Evolutionary conservation across 345 rosid genomes (phyloP), one percentile per base, ranked within the genome.

Genomic region (Clausena lansium): DNA sequence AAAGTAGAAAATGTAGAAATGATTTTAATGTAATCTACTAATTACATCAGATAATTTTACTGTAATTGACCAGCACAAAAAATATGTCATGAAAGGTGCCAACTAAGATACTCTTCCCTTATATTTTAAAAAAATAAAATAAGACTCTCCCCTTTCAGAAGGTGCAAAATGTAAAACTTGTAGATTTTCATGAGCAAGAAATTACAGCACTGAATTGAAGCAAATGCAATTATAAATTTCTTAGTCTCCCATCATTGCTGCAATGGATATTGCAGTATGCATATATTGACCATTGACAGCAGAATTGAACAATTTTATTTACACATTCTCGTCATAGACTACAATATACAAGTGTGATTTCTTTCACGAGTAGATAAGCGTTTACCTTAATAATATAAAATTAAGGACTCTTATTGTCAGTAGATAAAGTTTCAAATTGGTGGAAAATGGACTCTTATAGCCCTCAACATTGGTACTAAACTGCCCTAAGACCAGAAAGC

Each of bases 1-100:
- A 79, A 67, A 81, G 82, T 80, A 62, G 60, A 76, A 50, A 30
- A 30, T 5, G 54, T 55, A 62, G 13, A 55, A n/a, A 36, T 41
- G 20, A 15, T 52, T 52, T 64, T 58, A 36, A 28, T 35, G 47
- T 13, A 57, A 55, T 52, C 19, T 45, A 30, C 59, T 35, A 58
- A 35, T 72, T 32, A 58, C n/a, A 57, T 24, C 59, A 39, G 33
- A 19, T 6, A 76, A 65, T 45, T 32, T 25, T 19, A 33, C 10
- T n/a, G 36, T 54, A 64, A 66, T 33, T 24, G 58, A 67, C 28
- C 32, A 27, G 55, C 54, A 76, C 7, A 64, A 4, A 70, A 19
- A 35, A 35, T 41, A 55, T 9, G 22, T 54, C 58, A 55, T 50
- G 24, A 30, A 25, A 81, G 38, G 33, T 13, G 17, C 47, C n/a